Conservation (phyloP, 148 eudicot species). For the Rhododendron williamsianum region DNA sequence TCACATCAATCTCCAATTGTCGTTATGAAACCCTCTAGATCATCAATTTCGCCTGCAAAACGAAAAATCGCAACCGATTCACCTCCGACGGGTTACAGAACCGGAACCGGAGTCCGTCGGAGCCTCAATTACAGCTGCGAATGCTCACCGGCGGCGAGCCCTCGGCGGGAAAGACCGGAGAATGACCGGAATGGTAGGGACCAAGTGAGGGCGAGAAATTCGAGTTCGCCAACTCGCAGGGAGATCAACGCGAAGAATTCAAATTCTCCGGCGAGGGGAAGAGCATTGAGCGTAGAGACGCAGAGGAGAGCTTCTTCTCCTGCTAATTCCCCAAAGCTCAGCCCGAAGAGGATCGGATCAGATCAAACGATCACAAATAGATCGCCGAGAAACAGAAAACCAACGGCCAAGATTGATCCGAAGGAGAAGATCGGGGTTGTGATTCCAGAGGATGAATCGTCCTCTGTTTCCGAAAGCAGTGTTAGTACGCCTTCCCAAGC, state of each 20-base stretch:
- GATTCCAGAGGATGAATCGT: slow-evolving; percentile 54
- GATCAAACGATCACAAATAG: slow-evolving; percentile 39
- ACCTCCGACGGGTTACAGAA: slow-evolving; percentile 18
- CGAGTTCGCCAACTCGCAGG: slow-evolving; percentile 34
- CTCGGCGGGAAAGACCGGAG: slow-evolving; percentile 23
- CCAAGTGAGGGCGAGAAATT: slow-evolving; percentile 26
- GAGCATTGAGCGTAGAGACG: slow-evolving; percentile 47
- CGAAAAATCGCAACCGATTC: slow-evolving; percentile 20
- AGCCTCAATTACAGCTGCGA: slow-evolving; percentile 25
- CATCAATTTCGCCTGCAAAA: slow-evolving; percentile 19
- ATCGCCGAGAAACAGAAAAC: slow-evolving; percentile 43
- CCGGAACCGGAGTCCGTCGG: slow-evolving; percentile 27
- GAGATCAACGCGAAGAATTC: slow-evolving; percentile 36
- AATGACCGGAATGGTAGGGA: slow-evolving; percentile 23
- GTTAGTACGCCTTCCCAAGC: slow-evolving; percentile 66
- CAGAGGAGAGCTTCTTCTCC: slow-evolving; percentile 48
- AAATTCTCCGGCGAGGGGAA: slow-evolving; percentile 40
- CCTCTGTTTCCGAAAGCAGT: slow-evolving; percentile 64
- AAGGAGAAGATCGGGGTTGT: slow-evolving; percentile 27
- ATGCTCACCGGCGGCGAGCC: slow-evolving; percentile 29
- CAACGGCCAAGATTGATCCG: slow-evolving; percentile 27
- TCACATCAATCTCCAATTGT: slow-evolving; percentile 52
- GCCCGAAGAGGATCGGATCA: slow-evolving; percentile 24
- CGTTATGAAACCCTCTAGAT: slow-evolving; percentile 45
- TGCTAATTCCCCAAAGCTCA: slow-evolving; percentile 46